phyloP scores from a whole-genome alignment of 2,329 filamentous ascomycete genomes.

The Trichoderma sp. region DNA sequence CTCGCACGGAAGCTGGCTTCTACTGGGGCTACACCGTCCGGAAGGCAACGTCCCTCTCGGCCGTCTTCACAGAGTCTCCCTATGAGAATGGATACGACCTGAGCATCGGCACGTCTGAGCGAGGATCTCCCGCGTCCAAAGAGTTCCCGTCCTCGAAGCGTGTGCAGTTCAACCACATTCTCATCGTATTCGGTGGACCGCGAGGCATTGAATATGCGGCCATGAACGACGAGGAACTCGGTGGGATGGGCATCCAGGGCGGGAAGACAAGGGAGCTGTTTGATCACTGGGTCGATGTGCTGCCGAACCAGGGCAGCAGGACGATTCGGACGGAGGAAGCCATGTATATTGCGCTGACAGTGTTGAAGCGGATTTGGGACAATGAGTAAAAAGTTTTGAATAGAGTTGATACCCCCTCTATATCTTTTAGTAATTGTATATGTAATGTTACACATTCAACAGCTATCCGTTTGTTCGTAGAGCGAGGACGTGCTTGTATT shows the following conservation, averaged over 20 bases:
- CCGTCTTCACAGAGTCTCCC: conserved; percentile 74
- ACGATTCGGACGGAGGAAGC: conserved; percentile 85
- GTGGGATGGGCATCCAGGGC: conserved; percentile 63
- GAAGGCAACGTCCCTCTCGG: conserved; percentile 64
- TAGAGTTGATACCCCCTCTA: conserved; percentile 17
- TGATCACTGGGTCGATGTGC: conserved; percentile 80
- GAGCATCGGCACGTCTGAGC: conserved; percentile 81
- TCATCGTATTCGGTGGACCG: conserved; percentile 80
- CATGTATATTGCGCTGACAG: conserved; percentile 73
- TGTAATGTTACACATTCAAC: not conserved
- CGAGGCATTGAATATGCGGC: conserved; percentile 77
- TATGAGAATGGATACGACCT: conserved; percentile 80
- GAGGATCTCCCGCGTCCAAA: conserved; percentile 57
- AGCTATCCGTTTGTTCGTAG: not conserved
- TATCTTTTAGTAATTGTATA: not conserved
- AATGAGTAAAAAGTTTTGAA: conserved; percentile 13
- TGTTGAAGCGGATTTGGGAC: conserved; percentile 62
- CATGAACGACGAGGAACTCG: conserved; percentile 58
- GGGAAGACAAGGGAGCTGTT: conserved; percentile 70
- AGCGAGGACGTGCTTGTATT: not conserved
- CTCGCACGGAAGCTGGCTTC: conserved; percentile 74
- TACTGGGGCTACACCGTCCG: conserved; percentile 84
- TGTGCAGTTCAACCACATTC: conserved; percentile 65
- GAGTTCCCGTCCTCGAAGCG: conserved; percentile 48
- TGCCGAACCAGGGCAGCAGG: conserved; percentile 77